Evolutionary conservation across 1,284 basidiomycete species (phyloP), one percentile per base, ranked within the genome.

Genomic region (Boletus semigastroideus): DNA sequence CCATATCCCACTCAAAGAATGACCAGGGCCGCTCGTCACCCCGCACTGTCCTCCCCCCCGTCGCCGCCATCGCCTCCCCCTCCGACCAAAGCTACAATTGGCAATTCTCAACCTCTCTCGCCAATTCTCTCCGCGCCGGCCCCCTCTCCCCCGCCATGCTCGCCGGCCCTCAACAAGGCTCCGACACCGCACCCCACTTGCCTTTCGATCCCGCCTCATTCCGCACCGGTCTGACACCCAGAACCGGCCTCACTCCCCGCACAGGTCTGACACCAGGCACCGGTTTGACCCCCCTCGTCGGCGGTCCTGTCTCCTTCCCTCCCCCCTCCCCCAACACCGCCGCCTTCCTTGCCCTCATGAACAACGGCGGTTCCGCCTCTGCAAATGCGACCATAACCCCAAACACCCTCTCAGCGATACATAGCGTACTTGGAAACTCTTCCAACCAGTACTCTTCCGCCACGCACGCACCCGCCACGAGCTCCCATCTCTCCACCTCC

Each of bases 91-190:
- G 79, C 53, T 93, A 91, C 67, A 76, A 79, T 39, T 95, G 93
- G 91, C 79, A 75, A 20, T 86, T 87, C 55, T 74, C 78, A 31
- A 69, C 77, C 9, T 79, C 80, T 51, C 73, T 87, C 53, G 72
- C 78, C 39, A 87, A 86, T 68, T 94, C 92, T 1, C 82, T 98
- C 28, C 83, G 95, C 42, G 81, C 92, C 0, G 95, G 95, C 6
- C 95, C 94, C 1, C 83, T 98, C 37, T 93, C 90, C 8, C 94
- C 95, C 36, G 94, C 95, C 53, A 96, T 98, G 91, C 86, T 98
- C 53, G 86, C 91, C 31, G 94, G 91, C 14, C 94, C 94, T 2
- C 84, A 88, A 66, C 68, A 60, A 55, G 64, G 54, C 46, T 62
- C 71, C 49, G 67, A 65, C 53, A 30, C 65, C 4, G 64, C 62